Conservation (phyloP, 75 land plant species). For the Gnetum montanum region DNA sequence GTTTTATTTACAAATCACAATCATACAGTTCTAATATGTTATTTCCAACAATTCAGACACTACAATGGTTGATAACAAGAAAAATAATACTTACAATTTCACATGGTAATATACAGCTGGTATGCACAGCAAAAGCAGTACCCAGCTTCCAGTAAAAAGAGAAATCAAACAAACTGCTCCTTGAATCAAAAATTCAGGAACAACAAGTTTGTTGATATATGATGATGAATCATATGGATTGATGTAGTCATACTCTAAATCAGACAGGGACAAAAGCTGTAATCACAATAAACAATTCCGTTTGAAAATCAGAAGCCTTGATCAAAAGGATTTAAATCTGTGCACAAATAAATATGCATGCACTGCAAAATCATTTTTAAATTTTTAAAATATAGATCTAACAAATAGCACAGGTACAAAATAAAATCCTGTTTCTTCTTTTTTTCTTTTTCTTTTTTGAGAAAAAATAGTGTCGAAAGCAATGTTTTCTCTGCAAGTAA, state of each 20-base stretch:
- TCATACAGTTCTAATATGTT: no score
- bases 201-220: slow-evolving; percentile 52
- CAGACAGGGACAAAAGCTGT: slow-evolving; percentile 71
- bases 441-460: no score
- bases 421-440: no score
- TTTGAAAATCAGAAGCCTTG: no score
- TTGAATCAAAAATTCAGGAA: slow-evolving; percentile 63
- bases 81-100: slow-evolving; percentile 32
- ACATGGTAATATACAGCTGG: slow-evolving; percentile 51
- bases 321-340: no score
- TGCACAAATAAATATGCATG: no score
- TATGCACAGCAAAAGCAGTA: slow-evolving; percentile 39
- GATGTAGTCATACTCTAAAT: slow-evolving; percentile 71
- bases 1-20: background rate
- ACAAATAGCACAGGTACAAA: no score
- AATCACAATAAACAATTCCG: slow-evolving; percentile 2
- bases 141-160: slow-evolving; percentile 56
- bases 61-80: background rate
- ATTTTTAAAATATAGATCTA: no score
- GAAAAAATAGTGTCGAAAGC: no score
- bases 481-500: no score
- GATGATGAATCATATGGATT: slow-evolving; percentile 73
- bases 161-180: slow-evolving; percentile 29
- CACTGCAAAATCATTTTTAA: no score
- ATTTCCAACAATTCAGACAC: no score